phyloP scores from a whole-genome alignment of 2,329 filamentous ascomycete species.

The Pseudogymnoascus sp. region DNA sequence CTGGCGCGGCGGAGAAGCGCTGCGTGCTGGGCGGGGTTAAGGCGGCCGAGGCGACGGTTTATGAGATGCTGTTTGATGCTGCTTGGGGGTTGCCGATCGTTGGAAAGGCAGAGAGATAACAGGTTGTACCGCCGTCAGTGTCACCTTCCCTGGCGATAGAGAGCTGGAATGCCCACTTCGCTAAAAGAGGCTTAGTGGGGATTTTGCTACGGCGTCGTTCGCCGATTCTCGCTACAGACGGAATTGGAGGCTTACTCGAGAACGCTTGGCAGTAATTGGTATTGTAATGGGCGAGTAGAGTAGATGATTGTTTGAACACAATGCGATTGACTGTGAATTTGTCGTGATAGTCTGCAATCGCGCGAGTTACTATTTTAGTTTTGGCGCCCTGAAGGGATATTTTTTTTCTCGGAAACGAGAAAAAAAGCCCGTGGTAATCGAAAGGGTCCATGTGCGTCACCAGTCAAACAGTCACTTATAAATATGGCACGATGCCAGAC shows the following conservation, averaged over 20 bases:
- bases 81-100: slow-evolving; percentile 1
- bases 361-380: not conserved
- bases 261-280: not conserved
- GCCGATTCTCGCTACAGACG: not conserved
- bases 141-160: slow-evolving; percentile 8
- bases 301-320: not conserved
- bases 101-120: not conserved
- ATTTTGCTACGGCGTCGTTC: not conserved
- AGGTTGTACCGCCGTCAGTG: slow-evolving; percentile 1
- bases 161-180: slow-evolving; percentile 5
- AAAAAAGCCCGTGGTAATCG: not conserved
- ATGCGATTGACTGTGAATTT: not conserved
- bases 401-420: not conserved
- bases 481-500: not conserved
- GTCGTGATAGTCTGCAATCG: not conserved
- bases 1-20: not conserved
- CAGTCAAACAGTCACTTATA: not conserved
- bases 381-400: not conserved
- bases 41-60: not conserved
- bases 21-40: not conserved
- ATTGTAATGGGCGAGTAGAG: not conserved
- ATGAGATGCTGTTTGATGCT: not conserved
- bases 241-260: not conserved
- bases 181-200: not conserved
- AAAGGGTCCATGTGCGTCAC: slow-evolving; percentile 3